These are phyloP conservation scores for Articulospora tetracladia DNA, from an alignment of 495 filamentous ascomycete genomes.

Conservation along the genomic window DNA sequence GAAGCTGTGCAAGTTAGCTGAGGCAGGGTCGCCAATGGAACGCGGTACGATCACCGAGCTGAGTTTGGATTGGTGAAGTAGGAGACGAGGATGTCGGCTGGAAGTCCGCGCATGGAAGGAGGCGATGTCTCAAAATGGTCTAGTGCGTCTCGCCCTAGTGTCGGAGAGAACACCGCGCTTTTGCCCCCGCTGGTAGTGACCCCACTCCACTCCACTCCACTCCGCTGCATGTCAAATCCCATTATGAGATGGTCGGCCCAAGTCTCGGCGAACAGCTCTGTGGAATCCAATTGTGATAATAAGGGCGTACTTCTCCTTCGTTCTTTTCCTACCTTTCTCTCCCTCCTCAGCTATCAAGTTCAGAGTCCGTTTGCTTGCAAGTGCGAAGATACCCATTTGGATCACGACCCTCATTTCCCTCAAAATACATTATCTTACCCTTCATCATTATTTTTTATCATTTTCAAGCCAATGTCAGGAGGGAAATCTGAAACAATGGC, in stretches of 20 bases:
- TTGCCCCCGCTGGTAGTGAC: background rate
- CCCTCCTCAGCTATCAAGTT: background rate
- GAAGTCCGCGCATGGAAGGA: background rate
- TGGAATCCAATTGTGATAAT: background rate
- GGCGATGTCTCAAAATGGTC: background rate
- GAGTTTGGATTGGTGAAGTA: no score
- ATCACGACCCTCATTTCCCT: background rate
- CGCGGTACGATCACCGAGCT: no score
- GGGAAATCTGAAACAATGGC: background rate
- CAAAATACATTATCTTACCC: no score
- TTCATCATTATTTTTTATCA: no score
- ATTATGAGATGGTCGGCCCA: background rate
- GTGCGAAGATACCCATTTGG: background rate
- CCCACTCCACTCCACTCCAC: background rate
- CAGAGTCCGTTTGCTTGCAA: no score
- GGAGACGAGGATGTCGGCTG: background rate
- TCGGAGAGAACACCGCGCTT: background rate
- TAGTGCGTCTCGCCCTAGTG: background rate
- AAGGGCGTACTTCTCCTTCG: background rate
- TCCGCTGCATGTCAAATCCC: background rate
- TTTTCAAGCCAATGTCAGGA: no score
- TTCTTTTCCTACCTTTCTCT: background rate
- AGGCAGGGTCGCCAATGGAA: no score
- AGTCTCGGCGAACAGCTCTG: background rate
- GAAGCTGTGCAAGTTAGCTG: no score